Base-by-base conservation (phyloP, 202 grass and related monocot species). In the Schoenoplectus triqueter region DNA sequence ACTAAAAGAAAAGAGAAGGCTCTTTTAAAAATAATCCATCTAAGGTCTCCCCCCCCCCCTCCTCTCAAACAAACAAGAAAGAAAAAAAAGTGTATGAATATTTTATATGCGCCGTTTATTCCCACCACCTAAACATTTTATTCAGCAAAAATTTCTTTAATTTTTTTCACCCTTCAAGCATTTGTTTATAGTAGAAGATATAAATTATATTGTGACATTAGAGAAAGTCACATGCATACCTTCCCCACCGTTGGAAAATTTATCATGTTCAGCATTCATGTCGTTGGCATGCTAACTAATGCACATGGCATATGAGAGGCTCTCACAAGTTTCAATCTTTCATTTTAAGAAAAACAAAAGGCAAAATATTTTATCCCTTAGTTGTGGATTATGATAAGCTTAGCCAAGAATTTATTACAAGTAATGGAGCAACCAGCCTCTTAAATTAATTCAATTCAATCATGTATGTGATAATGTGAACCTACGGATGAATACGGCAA, bases 251-350 rank as follows among this genome's bases (percentile, higher is more conserved):
- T 44, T 83, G 66, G 21, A 71, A 70, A 82, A 83, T 83, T 71
- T 69, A 70, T 83, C 50, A 83, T 83, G 46, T 44, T 13, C 6
- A 76, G 44, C 61, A 20, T 22, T 82, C 65, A 69, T 83, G 64
- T 41, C 8, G 66, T 83, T 83, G 81, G 65, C 81, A 83, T 83
- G 44, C 64, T 83, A 83, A 83, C 81, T 55, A 71, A 83, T 83
- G 62, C 81, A 83, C 81, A 83, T 83, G 81, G 81, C 81, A 67
- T 59, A 69, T 56, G 4, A 10, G 18, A 82, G 2, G 55, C 2
- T 55, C 41, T 51, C 17, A 69, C 10, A 83, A 83, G 9, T 5
- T 83, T 42, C 64, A 42, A 41, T 70, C 22, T 7, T 15, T 17
- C 31, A 55, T 8, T 65, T 65, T 65, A 42, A 44, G 4, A 69